Percentiles rank a stretch among this genome's conserved stretches.
Evolutionary conservation across 768 basidiomycete species (phyloP).

Genomic region (Strobilomyces echinocephalus): DNA sequence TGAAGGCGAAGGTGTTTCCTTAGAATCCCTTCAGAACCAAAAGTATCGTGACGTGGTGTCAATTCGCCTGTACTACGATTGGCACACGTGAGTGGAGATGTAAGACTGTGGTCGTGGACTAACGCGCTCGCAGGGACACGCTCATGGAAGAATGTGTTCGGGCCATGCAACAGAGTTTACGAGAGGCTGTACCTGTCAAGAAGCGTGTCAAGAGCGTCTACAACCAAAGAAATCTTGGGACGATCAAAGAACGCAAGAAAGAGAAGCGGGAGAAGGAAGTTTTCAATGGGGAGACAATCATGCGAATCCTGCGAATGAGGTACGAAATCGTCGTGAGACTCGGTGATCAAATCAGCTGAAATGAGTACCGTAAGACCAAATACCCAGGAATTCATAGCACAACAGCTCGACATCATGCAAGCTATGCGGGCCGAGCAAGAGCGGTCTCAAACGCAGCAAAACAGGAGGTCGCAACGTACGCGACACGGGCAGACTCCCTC

Average conservation of each 20-base stretch:
- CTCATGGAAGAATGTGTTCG: conserved; percentile 94
- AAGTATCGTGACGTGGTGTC: conserved; percentile 91
- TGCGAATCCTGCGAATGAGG: conserved; percentile 96
- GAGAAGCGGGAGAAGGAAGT: conserved; percentile 77
- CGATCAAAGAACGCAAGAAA: conserved; percentile 89
- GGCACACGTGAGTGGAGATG: conserved; percentile 66
- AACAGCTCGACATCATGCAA: conserved; percentile 78
- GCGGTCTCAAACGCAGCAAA: conserved; percentile 55
- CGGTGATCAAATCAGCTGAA: conserved; percentile 1
- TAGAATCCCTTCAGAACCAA: conserved; percentile 85
- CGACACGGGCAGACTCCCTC: conserved; percentile 28
- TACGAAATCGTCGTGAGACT: conserved; percentile 30
- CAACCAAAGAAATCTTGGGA: conserved; percentile 89
- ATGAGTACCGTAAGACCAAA: conserved; percentile 51
- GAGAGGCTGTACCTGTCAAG: conserved; percentile 69
- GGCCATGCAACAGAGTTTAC: conserved; percentile 86
- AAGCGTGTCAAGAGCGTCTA: conserved; percentile 92
- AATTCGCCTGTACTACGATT: conserved; percentile 93
- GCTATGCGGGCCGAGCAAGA: conserved; percentile 83
- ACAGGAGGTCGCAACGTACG: conserved; percentile 56
- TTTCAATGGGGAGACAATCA: conserved; percentile 81
- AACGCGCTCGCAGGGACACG: conserved; percentile 49
- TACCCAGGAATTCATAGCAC: conserved; percentile 82
- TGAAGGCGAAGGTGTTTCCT: conserved; percentile 83
- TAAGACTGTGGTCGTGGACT: background rate